Conservation (phyloP, 352 stramenopile species). For the Phytophthora lateralis region DNA sequence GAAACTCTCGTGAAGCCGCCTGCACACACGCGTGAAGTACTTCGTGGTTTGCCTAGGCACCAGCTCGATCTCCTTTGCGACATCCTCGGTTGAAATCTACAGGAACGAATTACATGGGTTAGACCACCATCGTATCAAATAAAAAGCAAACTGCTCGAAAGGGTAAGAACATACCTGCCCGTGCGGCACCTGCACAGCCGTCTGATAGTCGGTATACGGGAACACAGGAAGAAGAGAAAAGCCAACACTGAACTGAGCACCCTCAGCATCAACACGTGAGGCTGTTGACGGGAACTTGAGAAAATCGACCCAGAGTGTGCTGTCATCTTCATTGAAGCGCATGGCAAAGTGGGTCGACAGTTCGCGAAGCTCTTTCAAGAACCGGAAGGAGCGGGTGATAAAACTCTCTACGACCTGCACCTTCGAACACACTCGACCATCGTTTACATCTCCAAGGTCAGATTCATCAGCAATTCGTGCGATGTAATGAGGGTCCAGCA, state of each 20-base stretch:
- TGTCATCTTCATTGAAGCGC: slow-evolving; percentile 47
- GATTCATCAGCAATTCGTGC: slow-evolving; percentile 36
- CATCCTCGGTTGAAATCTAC: slow-evolving; percentile 57
- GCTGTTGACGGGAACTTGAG: slow-evolving; percentile 53
- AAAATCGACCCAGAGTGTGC: slow-evolving; percentile 69
- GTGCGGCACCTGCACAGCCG: slow-evolving; percentile 44
- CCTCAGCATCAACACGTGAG: slow-evolving; percentile 18
- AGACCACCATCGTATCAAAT: not conserved
- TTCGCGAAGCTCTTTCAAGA: slow-evolving; percentile 60
- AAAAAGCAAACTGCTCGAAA: not conserved
- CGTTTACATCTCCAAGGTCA: slow-evolving; percentile 23
- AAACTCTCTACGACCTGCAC: slow-evolving; percentile 58
- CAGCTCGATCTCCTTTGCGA: slow-evolving; percentile 50
- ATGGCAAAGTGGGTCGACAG: slow-evolving; percentile 63
- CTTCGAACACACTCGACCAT: slow-evolving; percentile 40
- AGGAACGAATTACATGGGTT: slow-evolving; percentile 10
- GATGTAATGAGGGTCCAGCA: slow-evolving; percentile 51
- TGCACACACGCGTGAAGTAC: slow-evolving; percentile 64
- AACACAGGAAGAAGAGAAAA: slow-evolving; percentile 55
- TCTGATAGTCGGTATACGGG: slow-evolving; percentile 60
- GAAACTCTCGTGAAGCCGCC: slow-evolving; percentile 52
- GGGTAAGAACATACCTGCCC: slow-evolving; percentile 48
- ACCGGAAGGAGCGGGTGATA: slow-evolving; percentile 55
- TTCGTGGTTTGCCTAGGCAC: slow-evolving; percentile 50
- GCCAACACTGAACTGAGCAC: slow-evolving; percentile 58